Evolutionary conservation across 2,329 filamentous ascomycete genomes (phyloP).

Genomic region (Ascomycota sp.): DNA sequence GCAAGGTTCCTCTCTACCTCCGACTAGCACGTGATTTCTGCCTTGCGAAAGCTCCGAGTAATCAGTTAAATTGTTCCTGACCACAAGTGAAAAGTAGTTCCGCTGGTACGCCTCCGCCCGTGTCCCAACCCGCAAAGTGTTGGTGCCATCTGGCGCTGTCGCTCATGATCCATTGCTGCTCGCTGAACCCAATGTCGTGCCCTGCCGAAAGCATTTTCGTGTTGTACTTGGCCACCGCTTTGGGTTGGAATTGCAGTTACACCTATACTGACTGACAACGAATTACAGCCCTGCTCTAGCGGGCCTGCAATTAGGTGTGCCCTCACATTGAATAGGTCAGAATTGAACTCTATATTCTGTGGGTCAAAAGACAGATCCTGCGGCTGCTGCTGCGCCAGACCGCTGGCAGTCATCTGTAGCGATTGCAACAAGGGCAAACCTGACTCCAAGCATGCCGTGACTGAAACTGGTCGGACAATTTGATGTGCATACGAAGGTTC

Average conservation of each 20-base stretch:
- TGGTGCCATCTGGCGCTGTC: slow-evolving; percentile 38
- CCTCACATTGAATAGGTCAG: slow-evolving; percentile 10
- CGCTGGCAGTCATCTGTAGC: slow-evolving; percentile 1
- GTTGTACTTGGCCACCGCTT: slow-evolving; percentile 5
- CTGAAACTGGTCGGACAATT: slow-evolving; percentile 1
- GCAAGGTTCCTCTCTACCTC: no score
- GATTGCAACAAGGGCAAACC: slow-evolving; percentile 3
- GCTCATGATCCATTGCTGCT: slow-evolving; percentile 35
- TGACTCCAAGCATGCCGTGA: slow-evolving; percentile 1
- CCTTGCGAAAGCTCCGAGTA: no score
- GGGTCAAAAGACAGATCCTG: slow-evolving; percentile 6
- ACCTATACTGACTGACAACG: slow-evolving; percentile 1
- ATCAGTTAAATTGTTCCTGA: no score
- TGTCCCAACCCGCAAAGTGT: slow-evolving; percentile 33
- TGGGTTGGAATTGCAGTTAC: slow-evolving; percentile 1
- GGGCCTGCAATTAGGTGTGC: neutral
- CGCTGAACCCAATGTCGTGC: slow-evolving; percentile 20
- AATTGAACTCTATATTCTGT: slow-evolving; percentile 5
- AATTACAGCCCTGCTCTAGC: neutral
- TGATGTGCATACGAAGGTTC: slow-evolving; percentile 8
- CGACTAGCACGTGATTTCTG: no score
- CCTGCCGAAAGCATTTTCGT: slow-evolving; percentile 2
- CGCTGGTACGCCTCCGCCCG: slow-evolving; percentile 10
- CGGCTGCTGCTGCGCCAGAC: neutral
- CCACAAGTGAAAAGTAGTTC: slow-evolving; percentile 7